Evolutionary conservation across 257 asterid genomes (phyloP).

Genomic region (Voacanga thouarsii): DNA sequence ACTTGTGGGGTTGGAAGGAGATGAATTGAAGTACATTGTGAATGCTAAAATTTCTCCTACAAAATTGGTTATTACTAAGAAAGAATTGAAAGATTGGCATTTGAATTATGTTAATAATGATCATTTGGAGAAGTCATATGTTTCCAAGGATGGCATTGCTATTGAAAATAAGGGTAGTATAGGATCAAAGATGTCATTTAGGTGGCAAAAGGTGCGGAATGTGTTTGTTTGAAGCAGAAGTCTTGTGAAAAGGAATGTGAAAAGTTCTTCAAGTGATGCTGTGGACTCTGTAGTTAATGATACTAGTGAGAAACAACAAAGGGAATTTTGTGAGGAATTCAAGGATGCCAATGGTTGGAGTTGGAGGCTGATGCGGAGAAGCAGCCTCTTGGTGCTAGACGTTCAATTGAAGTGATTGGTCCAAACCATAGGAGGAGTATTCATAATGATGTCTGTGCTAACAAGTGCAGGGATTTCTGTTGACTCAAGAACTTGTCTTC

Average conservation of each 20-base stretch:
- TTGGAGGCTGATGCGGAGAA: slow-evolving; percentile 58
- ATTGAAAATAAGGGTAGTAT: slow-evolving; percentile 28
- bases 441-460: slow-evolving; percentile 35
- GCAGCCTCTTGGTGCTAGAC: slow-evolving; percentile 58
- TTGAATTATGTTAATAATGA: slow-evolving; percentile 48
- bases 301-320: slow-evolving; percentile 31
- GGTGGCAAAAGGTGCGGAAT: slow-evolving; percentile 66
- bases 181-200: slow-evolving; percentile 47
- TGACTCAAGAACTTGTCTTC: slow-evolving; percentile 45
- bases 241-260: slow-evolving; percentile 31
- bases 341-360: slow-evolving; percentile 28
- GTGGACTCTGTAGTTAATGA: slow-evolving; percentile 27
- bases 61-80: slow-evolving; percentile 82
- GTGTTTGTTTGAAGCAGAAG: slow-evolving; percentile 55
- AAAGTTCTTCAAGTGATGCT: slow-evolving; percentile 27
- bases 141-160: slow-evolving; percentile 26
- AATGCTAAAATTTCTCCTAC: slow-evolving; percentile 50
- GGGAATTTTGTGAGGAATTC: slow-evolving; percentile 28
- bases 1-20: slow-evolving; percentile 44
- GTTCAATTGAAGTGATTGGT: slow-evolving; percentile 42
- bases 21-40: slow-evolving; percentile 22
- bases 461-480: slow-evolving; percentile 40
- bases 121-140: slow-evolving; percentile 32
- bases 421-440: slow-evolving; percentile 46
- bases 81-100: slow-evolving; percentile 84